These are phyloP conservation scores for Raffaelea albimanens DNA, from an alignment of 2,329 filamentous ascomycete genomes.

Conservation along the genomic window DNA sequence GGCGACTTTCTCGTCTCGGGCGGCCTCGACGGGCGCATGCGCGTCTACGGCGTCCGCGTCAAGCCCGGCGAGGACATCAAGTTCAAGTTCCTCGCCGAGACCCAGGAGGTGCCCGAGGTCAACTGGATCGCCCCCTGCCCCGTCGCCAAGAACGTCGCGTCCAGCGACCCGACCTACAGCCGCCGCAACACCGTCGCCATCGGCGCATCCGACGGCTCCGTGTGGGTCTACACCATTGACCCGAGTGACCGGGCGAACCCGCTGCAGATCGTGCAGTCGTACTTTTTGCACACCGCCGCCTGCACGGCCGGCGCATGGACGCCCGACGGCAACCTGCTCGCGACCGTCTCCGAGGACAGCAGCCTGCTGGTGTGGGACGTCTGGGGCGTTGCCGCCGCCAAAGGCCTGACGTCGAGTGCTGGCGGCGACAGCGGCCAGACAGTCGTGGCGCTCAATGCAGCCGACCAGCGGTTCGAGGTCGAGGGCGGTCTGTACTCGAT, in stretches of 20 bases:
- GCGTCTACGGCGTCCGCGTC: constrained; percentile 49
- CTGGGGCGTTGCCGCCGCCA: constrained; percentile 65
- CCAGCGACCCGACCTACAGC: no score
- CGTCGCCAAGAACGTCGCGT: constrained; percentile 21
- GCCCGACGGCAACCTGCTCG: constrained; percentile 74
- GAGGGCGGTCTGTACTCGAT: constrained; percentile 87
- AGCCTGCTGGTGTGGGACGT: constrained; percentile 90
- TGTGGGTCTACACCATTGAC: constrained; percentile 93
- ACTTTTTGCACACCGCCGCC: constrained; percentile 78
- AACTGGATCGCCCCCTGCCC: constrained; percentile 83
- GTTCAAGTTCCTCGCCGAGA: constrained; percentile 60
- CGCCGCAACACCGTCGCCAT: constrained; percentile 78
- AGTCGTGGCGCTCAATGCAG: constrained; percentile 65
- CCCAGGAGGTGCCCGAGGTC: constrained; percentile 87
- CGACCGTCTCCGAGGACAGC: constrained; percentile 80
- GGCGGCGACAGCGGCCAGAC: constrained; percentile 41
- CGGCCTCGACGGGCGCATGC: constrained; percentile 76
- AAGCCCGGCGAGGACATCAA: constrained; percentile 20
- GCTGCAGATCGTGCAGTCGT: constrained; percentile 78
- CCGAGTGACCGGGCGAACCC: constrained; percentile 46
- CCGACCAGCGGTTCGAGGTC: constrained; percentile 84
- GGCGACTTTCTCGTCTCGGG: constrained; percentile 82
- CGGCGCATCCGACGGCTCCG: constrained; percentile 80
- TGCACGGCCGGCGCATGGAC: constrained; percentile 92
- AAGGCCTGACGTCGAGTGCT: constrained; percentile 27